Conservation (phyloP, 257 asterid genomes). For the Catharanthus roseus region DNA sequence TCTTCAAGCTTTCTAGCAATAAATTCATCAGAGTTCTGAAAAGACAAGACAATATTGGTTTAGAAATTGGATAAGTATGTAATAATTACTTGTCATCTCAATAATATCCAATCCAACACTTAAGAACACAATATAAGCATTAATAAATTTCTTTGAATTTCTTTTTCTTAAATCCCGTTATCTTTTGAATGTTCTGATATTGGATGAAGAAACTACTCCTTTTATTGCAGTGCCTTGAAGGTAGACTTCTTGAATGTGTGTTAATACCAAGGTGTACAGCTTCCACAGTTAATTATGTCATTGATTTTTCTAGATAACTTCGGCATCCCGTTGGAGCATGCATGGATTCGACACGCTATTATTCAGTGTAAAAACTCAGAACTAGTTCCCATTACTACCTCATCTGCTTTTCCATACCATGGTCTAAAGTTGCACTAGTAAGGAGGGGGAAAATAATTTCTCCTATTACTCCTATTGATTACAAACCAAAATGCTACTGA, state of each 20-base stretch:
- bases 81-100: neutral
- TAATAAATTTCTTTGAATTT: neutral
- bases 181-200: neutral
- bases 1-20: conserved; percentile 58
- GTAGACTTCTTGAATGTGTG: neutral
- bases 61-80: neutral
- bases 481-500: neutral
- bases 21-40: conserved; percentile 57
- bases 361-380: neutral
- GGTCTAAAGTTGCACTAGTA: neutral
- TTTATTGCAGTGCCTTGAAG: neutral
- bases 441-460: neutral
- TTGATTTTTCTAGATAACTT: neutral
- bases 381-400: neutral
- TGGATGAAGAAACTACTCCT: neutral
- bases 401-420: conserved; percentile 1
- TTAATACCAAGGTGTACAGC: neutral
- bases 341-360: neutral
- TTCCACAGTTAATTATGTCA: neutral
- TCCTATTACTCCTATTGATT: neutral
- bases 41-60: conserved; percentile 10
- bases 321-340: too few species aligned
- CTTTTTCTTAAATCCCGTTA: neutral
- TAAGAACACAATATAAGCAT: neutral
- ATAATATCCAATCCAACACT: conserved; percentile 1